Evolutionary conservation across 225 moss, liverwort and hornwort species (phyloP), one percentile per base, ranked within the genome.

Genomic region (Rhytidiadelphus loreus): DNA sequence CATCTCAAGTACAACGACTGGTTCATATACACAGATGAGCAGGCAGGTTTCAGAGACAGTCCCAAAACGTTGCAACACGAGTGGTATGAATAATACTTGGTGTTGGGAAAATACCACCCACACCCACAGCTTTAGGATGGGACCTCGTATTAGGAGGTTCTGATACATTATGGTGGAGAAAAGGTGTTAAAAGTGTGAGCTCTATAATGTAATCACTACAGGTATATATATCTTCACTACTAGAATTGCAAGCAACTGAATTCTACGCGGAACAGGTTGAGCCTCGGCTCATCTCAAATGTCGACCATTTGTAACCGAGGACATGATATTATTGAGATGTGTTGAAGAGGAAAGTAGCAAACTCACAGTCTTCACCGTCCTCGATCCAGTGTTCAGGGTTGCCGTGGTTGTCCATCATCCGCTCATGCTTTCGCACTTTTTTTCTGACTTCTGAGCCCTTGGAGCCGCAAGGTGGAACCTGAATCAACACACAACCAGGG

Each of bases 291-390:
- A 43, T 43, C 74, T 65, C 43, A 39, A 39, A 55, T 39, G 65
- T 43, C 21, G 55, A 55, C 59, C 11, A 29, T 41, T 41, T 86
- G 23, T 3, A 64, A 16, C 22, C 52, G 43, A 58, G 63, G 77
- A 64, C 30, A 21, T 48, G 62, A 50, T n/a, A 8, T 55, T 64
- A 86, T 21, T 50, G 53, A 41, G 63, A 28, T n/a, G 50, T 77
- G 86, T 78, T 86, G 62, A 86, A 88, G 59, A 78, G 57, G 77
- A 77, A 89, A 58, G 46, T 57, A 84, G 82, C 71, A 18, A 78
- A 86, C 82, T 87, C 82, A 87, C 78, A 93, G 81, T 91, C 85
- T 44, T 91, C 86, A 57, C 87, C 86, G 32, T 88, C 87, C 56
- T 76, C 35, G 76, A 76, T 35, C 22, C 52, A 76, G 14, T 84